A percentile compares a stretch with the other conserved stretches of the same genome.
Conservation (phyloP, 169 alveolate genomes). For the Toxoplasma gondii region DNA sequence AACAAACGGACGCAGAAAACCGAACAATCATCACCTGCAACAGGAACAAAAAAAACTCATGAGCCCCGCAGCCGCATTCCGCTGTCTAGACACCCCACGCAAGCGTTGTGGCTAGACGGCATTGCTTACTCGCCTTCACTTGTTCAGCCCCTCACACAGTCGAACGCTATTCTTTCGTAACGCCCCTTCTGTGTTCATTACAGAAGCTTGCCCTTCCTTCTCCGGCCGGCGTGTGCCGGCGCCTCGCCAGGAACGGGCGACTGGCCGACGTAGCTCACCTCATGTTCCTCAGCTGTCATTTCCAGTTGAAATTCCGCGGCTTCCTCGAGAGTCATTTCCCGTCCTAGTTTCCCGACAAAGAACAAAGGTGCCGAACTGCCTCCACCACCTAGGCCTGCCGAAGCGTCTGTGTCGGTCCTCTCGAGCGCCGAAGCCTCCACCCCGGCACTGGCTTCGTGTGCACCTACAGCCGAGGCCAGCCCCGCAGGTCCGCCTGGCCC, state of each 20-base stretch:
- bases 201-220: too few species aligned
- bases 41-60: not conserved
- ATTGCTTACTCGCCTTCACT: not conserved
- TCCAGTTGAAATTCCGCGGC: slow-evolving; percentile 48
- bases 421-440: not conserved
- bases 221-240: too few species aligned
- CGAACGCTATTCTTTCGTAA: too few species aligned
- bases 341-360: slow-evolving; percentile 21
- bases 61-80: not conserved
- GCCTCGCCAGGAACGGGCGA: too few species aligned
- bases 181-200: too few species aligned
- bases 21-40: not conserved
- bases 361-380: slow-evolving; percentile 30
- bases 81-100: not conserved
- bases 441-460: slow-evolving; percentile 18
- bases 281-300: slow-evolving; percentile 53
- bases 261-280: slow-evolving; percentile 3
- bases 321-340: slow-evolving; percentile 52
- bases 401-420: not conserved
- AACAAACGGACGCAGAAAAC: not conserved
- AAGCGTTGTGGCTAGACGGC: not conserved
- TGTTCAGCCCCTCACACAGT: too few species aligned
- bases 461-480: not conserved
- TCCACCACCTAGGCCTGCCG: not conserved
- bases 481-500: not conserved